Conservation (phyloP, 2,329 filamentous ascomycete species). For the Neocatenulostroma microsporum region DNA sequence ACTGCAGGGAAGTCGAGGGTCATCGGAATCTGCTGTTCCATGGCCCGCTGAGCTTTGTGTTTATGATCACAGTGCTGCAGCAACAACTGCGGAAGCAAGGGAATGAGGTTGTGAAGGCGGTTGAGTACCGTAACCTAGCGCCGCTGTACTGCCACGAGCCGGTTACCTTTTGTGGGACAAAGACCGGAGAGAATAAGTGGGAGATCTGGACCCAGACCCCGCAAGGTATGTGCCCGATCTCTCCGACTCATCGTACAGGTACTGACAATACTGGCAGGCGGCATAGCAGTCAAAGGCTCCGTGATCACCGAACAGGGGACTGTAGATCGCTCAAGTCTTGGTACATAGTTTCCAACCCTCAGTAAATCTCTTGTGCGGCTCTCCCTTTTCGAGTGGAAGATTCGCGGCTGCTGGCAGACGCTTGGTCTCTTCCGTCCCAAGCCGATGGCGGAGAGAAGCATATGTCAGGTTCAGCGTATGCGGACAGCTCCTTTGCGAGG, state of each 20-base stretch:
- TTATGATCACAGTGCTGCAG: conserved; percentile 64
- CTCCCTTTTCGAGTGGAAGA: no score
- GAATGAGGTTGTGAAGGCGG: conserved; percentile 40
- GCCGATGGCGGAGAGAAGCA: no score
- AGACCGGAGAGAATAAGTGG: conserved; percentile 34
- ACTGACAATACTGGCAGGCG: conserved; percentile 12
- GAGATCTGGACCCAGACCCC: conserved; percentile 37
- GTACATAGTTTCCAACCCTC: not conserved
- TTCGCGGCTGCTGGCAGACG: no score
- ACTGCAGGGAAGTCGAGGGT: conserved; percentile 63
- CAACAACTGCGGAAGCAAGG: conserved; percentile 41
- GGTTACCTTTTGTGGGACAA: conserved; percentile 61
- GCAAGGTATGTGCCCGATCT: conserved; percentile 17
- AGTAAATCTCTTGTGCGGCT: no score
- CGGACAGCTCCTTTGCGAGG: no score
- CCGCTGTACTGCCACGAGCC: conserved; percentile 70
- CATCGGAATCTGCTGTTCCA: conserved; percentile 73
- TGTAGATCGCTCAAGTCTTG: conserved; percentile 2
- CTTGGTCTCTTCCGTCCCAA: no score
- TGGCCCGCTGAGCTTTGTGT: conserved; percentile 69
- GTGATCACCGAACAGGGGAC: conserved; percentile 23
- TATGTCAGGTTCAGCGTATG: no score
- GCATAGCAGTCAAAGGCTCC: conserved; percentile 39
- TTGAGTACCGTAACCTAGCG: conserved; percentile 74
- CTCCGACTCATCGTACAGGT: not conserved